A percentile compares a stretch with the other conserved stretches of the same genome.
Evolutionary conservation across 2,329 filamentous ascomycete genomes (phyloP).

Genomic region (Colletotrichum agaves): DNA sequence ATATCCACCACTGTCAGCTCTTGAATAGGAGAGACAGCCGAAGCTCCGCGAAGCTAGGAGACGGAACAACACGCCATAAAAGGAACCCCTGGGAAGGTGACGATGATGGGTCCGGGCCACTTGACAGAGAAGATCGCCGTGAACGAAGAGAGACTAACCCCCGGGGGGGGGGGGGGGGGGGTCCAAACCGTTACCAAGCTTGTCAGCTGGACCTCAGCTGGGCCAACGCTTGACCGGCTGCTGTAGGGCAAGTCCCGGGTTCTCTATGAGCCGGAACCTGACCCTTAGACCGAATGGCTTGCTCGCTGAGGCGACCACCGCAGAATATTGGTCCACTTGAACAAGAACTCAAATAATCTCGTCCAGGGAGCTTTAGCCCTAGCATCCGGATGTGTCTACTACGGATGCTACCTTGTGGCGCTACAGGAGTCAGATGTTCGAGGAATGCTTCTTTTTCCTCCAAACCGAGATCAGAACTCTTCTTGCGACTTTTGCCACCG

Average conservation of each 20-base stretch:
- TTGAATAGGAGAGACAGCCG: slow-evolving; percentile 3
- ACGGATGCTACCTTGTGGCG: not conserved
- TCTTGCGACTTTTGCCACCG: slow-evolving; percentile 12
- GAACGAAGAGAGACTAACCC: not conserved
- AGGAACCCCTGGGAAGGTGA: slow-evolving; percentile 1
- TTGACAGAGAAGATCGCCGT: not conserved
- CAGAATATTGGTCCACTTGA: not conserved
- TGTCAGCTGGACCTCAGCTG: not conserved
- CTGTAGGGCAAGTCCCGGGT: not conserved
- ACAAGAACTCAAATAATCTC: not conserved
- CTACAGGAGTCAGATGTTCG: not conserved
- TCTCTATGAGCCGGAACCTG: not conserved
- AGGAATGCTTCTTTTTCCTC: slow-evolving; percentile 12
- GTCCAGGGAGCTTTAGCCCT: not conserved
- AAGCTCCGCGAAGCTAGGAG: slow-evolving; percentile 5
- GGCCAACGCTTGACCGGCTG: not conserved
- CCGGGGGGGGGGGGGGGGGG: not conserved
- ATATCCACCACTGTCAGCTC: not conserved
- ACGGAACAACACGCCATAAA: slow-evolving; percentile 13
- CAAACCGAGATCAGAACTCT: not conserved
- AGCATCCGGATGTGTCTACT: not conserved
- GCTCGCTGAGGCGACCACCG: not conserved
- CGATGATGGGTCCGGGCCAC: not conserved
- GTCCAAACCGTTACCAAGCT: not conserved
- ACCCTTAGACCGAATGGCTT: not conserved